Conservation (phyloP, 2,329 filamentous ascomycete genomes). For the Cytospora schulzeri region DNA sequence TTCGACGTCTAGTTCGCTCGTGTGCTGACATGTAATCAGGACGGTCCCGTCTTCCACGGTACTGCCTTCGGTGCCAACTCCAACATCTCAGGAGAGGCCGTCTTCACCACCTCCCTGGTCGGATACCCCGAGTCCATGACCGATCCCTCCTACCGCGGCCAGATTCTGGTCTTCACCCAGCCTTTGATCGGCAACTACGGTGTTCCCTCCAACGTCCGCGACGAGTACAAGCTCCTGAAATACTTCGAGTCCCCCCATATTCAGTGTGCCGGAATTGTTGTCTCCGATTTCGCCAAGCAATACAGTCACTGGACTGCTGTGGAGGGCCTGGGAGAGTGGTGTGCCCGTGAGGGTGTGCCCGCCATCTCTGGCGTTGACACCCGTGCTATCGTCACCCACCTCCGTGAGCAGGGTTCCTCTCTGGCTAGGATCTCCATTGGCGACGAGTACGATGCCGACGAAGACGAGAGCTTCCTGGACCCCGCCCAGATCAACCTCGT, state of each 20-base stretch:
- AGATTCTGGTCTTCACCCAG: constrained; percentile 98
- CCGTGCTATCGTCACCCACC: constrained; percentile 90
- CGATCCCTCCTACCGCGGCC: constrained; percentile 84
- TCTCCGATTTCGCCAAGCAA: constrained; percentile 88
- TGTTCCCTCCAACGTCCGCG: constrained; percentile 82
- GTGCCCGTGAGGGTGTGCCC: constrained; percentile 91
- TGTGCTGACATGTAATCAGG: constrained; percentile 49
- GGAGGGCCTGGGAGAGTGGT: constrained; percentile 91
- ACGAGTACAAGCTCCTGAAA: constrained; percentile 87
- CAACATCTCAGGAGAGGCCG: constrained; percentile 96
- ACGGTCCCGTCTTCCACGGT: constrained; percentile 94
- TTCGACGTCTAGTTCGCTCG: background rate
- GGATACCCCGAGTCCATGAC: constrained; percentile 96
- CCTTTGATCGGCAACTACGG: constrained; percentile 98
- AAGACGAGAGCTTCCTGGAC: constrained; percentile 95
- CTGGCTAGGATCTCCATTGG: constrained; percentile 92
- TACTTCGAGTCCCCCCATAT: constrained; percentile 99
- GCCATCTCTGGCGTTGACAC: constrained; percentile 97
- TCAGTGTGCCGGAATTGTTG: constrained; percentile 93
- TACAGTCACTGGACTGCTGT: constrained; percentile 99
- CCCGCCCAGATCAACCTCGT: constrained; percentile 97
- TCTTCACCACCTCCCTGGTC: constrained; percentile 97
- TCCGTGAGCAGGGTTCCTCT: constrained; percentile 95
- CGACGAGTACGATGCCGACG: constrained; percentile 97
- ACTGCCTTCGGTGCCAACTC: constrained; percentile 95